A percentile compares a stretch with the other conserved stretches of the same genome.
Conservation (phyloP, 2,329 filamentous ascomycete species). For the Malbranchea zuffiana region DNA sequence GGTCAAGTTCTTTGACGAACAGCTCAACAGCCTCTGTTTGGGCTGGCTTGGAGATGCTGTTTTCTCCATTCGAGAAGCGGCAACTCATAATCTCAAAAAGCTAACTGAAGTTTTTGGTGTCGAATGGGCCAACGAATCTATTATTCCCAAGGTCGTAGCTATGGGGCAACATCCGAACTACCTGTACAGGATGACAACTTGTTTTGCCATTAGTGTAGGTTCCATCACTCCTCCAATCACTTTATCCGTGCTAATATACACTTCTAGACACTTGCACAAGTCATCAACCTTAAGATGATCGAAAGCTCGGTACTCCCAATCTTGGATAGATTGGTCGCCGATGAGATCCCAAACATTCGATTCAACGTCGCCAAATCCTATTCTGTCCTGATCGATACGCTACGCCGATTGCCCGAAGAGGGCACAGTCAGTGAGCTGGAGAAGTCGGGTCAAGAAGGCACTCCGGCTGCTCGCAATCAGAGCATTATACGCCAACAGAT, state of each 20-base stretch:
- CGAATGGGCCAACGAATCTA: conserved; percentile 91
- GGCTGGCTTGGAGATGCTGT: conserved; percentile 97
- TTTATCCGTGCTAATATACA: neutral
- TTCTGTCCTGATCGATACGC: conserved; percentile 74
- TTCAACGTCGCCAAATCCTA: conserved; percentile 99
- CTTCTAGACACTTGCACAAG: conserved; percentile 74
- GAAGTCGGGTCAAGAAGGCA: conserved; percentile 51
- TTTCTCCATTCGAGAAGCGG: conserved; percentile 95
- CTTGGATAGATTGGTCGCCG: conserved; percentile 82
- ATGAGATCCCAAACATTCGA: conserved; percentile 96
- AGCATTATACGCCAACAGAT: conserved; percentile 79
- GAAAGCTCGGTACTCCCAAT: conserved; percentile 89
- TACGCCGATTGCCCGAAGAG: conserved; percentile 79
- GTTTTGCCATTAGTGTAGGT: conserved; percentile 93
- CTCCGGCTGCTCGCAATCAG: conserved; percentile 58
- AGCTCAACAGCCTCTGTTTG: conserved; percentile 92
- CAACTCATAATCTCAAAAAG: conserved; percentile 95
- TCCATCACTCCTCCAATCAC: neutral
- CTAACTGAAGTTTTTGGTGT: conserved; percentile 97
- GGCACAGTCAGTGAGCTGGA: conserved; percentile 78
- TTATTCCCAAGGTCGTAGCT: conserved; percentile 95
- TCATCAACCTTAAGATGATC: conserved; percentile 88
- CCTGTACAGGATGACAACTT: conserved; percentile 99
- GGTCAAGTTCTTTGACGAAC: conserved; percentile 96
- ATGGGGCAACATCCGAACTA: conserved; percentile 99